These are phyloP conservation scores for Yamadazyma spencermartinsiae DNA, from an alignment of 1,139 yeast species.

Conservation along the genomic window DNA sequence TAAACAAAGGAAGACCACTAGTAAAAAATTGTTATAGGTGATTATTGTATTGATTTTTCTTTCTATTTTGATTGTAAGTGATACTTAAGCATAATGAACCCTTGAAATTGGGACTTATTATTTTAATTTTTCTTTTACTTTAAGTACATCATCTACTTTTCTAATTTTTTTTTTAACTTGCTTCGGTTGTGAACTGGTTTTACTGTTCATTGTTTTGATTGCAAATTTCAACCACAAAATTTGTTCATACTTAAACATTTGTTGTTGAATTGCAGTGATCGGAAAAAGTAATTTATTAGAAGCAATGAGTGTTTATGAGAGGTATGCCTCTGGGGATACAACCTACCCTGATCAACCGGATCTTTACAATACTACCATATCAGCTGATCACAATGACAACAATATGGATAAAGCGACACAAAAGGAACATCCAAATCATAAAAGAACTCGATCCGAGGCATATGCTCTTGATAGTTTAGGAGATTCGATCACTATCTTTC, in stretches of 20 bases:
- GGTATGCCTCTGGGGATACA: conserved; percentile 39
- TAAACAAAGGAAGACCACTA: conserved; percentile 1
- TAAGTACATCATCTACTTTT: neutral
- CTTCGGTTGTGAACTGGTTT: neutral
- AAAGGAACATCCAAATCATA: neutral
- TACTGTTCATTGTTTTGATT: conserved; percentile 1
- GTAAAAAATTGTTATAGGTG: neutral
- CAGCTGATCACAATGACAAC: neutral
- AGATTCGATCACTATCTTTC: conserved; percentile 16
- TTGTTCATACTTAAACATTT: neutral
- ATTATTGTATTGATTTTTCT: neutral
- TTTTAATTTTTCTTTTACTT: neutral
- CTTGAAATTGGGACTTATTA: neutral
- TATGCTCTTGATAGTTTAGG: conserved; percentile 5
- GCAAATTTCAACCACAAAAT: neutral
- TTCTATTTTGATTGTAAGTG: neutral
- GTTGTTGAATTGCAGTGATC: neutral
- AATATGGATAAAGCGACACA: neutral
- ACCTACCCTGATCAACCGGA: neutral
- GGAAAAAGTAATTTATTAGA: no score
- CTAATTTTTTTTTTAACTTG: neutral
- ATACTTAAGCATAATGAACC: conserved; percentile 1
- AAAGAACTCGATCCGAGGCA: neutral
- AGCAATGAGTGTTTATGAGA: conserved; percentile 37
- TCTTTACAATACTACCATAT: neutral